Evolutionary conservation across 1,139 yeast genomes (phyloP).

Genomic region (Petasospora fabianii): DNA sequence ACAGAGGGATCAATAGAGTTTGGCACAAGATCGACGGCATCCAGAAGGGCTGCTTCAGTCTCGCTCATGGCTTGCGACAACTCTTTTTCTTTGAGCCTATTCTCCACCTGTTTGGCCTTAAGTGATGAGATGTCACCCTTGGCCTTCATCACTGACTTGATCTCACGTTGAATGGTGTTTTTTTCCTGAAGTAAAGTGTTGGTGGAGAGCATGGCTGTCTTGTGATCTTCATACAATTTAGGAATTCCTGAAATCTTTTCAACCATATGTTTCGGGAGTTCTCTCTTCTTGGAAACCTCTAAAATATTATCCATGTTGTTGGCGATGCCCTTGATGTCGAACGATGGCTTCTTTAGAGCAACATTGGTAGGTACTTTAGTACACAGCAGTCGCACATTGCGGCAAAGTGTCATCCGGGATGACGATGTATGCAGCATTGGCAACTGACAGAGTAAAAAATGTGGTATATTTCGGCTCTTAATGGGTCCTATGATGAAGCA

Average conservation of each 20-base stretch:
- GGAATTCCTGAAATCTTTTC: constrained; percentile 34
- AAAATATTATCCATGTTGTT: constrained; percentile 37
- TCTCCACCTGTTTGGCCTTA: constrained; percentile 24
- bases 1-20: constrained; percentile 57
- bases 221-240: constrained; percentile 25
- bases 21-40: constrained; percentile 57
- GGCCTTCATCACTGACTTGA: constrained; percentile 27
- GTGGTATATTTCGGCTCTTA: too few relatives aligned
- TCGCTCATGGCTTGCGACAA: constrained; percentile 16
- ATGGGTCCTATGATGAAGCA: too few relatives aligned
- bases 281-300: constrained; percentile 47
- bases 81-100: constrained; percentile 16
- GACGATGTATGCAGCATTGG: too few relatives aligned
- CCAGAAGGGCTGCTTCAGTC: constrained; percentile 37
- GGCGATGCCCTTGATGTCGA: constrained; percentile 47
- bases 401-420: too few relatives aligned
- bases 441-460: too few relatives aligned
- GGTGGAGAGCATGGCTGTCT: constrained; percentile 5
- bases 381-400: too few relatives aligned
- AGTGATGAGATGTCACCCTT: constrained; percentile 27
- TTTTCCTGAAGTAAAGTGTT: constrained; percentile 28
- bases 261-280: constrained; percentile 31
- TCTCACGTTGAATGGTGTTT: constrained; percentile 29
- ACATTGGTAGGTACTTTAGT: too few relatives aligned
- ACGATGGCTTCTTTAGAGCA: constrained; percentile 40